Evolutionary conservation across 2,329 filamentous ascomycete genomes (phyloP).

Genomic region (Nannizziopsis barbatae): DNA sequence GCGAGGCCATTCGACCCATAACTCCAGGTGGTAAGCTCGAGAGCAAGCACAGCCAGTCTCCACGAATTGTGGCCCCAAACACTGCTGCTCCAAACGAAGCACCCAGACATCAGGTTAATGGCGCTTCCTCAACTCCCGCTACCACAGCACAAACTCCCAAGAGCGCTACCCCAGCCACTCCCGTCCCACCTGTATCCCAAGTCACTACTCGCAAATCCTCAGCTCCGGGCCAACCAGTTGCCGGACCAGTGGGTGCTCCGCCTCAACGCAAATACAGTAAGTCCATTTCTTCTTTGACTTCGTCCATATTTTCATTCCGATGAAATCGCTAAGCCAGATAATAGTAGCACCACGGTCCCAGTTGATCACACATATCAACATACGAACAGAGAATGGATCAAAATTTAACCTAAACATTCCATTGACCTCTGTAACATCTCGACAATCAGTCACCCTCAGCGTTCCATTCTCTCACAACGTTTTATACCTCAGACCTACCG

Average conservation of each 20-base stretch:
- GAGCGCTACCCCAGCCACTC: not conserved
- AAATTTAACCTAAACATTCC: slow-evolving; percentile 53
- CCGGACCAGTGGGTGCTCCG: not conserved
- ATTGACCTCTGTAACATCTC: slow-evolving; percentile 53
- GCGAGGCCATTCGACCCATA: slow-evolving; percentile 5
- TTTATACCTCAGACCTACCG: slow-evolving; percentile 57
- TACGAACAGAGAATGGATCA: not conserved
- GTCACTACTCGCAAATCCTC: not conserved
- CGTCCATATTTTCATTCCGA: not conserved
- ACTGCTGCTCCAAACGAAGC: not conserved
- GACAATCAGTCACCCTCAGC: slow-evolving; percentile 62
- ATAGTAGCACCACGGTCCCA: slow-evolving; percentile 3
- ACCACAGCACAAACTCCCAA: not conserved
- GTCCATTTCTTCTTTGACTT: not conserved
- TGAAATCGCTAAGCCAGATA: not conserved
- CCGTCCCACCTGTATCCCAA: not conserved
- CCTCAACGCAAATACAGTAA: slow-evolving; percentile 7
- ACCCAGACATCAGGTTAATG: slow-evolving; percentile 3
- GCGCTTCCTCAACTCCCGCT: slow-evolving; percentile 1
- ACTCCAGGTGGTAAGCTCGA: slow-evolving; percentile 21
- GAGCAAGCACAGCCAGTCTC: not conserved
- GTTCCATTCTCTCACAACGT: slow-evolving; percentile 56
- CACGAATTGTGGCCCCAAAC: not conserved
- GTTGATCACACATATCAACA: slow-evolving; percentile 6
- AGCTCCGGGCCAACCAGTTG: not conserved